A percentile compares a stretch with the other conserved stretches of the same genome.
Conservation (phyloP, 805 yeast genomes). For the Hanseniaspora singularis region DNA sequence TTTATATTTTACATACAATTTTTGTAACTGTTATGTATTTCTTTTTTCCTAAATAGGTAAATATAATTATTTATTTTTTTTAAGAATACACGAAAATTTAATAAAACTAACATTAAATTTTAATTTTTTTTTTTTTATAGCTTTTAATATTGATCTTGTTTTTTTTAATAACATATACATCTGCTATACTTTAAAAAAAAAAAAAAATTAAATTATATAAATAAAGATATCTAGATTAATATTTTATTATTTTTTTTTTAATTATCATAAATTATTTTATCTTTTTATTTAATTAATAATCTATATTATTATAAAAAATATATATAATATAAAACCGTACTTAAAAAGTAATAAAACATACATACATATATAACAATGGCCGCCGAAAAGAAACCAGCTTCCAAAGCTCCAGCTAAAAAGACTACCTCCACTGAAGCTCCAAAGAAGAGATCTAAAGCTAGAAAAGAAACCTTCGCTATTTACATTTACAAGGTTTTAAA, state of each 20-base stretch:
- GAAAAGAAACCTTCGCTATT: conserved; percentile 97
- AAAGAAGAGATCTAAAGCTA: conserved; percentile 87
- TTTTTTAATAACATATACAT: no score
- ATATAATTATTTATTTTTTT: no score
- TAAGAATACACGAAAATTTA: no score
- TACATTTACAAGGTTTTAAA: conserved; percentile 96
- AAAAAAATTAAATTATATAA: neutral
- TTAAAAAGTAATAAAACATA: conserved; percentile 3
- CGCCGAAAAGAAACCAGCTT: conserved; percentile 97
- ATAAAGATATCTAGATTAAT: neutral
- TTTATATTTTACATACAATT: no score
- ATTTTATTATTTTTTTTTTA: no score
- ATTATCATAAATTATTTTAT: neutral
- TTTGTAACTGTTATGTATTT: no score
- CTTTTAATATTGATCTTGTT: no score
- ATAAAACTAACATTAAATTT: no score
- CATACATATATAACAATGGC: conserved; percentile 36
- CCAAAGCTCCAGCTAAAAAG: conserved; percentile 87
- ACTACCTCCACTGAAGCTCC: conserved; percentile 74
- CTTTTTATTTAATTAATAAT: neutral
- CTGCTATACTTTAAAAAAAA: neutral
- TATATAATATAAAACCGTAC: conserved; percentile 29
- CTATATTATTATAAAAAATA: neutral
- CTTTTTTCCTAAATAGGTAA: no score
- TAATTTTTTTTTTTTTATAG: neutral